Conservation (phyloP, 352 stramenopile genomes). For the Phytophthora melonis region DNA sequence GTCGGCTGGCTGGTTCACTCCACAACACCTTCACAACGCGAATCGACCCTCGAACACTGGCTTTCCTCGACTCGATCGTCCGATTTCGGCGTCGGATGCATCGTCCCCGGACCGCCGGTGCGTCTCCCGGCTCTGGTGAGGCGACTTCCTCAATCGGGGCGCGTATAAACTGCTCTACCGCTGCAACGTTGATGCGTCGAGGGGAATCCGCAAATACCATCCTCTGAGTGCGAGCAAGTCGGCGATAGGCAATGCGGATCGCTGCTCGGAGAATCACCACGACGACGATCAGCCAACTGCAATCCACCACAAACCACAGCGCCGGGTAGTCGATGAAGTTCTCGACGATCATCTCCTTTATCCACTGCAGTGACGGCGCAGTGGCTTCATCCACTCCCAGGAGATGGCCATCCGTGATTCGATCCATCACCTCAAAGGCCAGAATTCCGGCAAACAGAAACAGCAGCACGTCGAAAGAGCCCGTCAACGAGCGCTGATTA, state of each 20-base stretch:
- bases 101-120: conserved; percentile 4
- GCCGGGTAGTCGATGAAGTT: conserved; percentile 50
- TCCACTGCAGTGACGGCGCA: conserved; percentile 60
- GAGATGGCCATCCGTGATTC: conserved; percentile 93
- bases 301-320: conserved; percentile 63
- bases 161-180: conserved; percentile 63
- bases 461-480: conserved; percentile 90
- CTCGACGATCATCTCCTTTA: conserved; percentile 53
- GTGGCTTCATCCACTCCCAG: conserved; percentile 70
- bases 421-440: conserved; percentile 95
- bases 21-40: conserved; percentile 93
- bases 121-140: background rate
- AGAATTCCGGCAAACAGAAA: conserved; percentile 93
- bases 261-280: conserved; percentile 38
- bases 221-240: conserved; percentile 50
- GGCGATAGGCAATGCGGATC: conserved; percentile 51
- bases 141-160: conserved; percentile 19
- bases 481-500: conserved; percentile 72
- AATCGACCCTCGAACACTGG: conserved; percentile 45
- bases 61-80: conserved; percentile 83
- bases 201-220: conserved; percentile 52
- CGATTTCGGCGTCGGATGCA: conserved; percentile 18
- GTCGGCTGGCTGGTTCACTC: conserved; percentile 59
- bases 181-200: conserved; percentile 58
- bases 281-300: conserved; percentile 60